Base-by-base conservation (phyloP, 768 basidiomycete species). In the Pisolithus marmoratus region DNA sequence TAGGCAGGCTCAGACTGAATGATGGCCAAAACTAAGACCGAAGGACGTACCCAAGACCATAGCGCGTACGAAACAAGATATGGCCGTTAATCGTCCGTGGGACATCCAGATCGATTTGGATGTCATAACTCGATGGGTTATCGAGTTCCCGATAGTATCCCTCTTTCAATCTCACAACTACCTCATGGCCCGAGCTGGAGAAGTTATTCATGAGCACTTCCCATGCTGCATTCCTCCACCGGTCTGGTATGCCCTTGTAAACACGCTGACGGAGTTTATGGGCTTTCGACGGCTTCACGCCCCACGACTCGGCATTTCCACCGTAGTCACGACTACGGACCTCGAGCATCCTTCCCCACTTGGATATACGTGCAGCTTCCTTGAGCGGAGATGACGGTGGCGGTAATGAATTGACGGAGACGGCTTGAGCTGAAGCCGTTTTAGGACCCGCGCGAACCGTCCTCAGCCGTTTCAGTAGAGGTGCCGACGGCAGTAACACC, bases 31-130 rank as follows among this genome's bases (percentile, higher is more conserved):
- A 43, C 14, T 34, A 34, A 44, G 14, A 54, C 15, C 24, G 22
- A 38, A 54, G 48, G 43, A 47, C 49, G 63, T 66, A 92, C 91
- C 94, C 96, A 54, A 87, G 82, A 46, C 96, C 96, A 69, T 99
- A 99, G 57, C 96, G 79, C 46, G 96, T 99, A 58, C 85, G 82
- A 63, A 98, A 99, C 75, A 94, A 79, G 53, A 96, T 80, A 70
- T 98, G 94, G 0, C 94, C 94, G 54, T 84, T 89, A 58, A 97
- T 96, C 12, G 96, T 98, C 62, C 96, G 73, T 3, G 96, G 96
- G 1, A 98, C 94, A 63, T 99, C 96, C 58, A 99, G 75, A 71
- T 99, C 96, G 58, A 98, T 97, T 73, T 98, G 96, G 29, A 97
- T 83, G 67, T 99, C 96, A 64, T 92, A 94, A 8, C 73, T 78